Conservation (phyloP, 2,329 filamentous ascomycete genomes). For the Pseudomassariella vexata region DNA sequence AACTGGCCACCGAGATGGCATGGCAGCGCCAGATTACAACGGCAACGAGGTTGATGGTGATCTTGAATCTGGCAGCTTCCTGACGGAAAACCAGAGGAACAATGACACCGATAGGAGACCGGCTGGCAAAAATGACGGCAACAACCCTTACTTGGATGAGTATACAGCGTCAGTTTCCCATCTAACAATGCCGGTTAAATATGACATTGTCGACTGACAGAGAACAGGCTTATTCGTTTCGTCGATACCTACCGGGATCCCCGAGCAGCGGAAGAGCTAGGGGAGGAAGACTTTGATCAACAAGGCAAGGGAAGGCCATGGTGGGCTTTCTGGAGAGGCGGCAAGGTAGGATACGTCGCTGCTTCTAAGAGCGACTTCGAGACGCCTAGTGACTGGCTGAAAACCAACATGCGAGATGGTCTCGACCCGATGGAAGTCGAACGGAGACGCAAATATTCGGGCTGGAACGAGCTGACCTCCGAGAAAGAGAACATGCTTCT, state of each 20-base stretch:
- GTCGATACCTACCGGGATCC: constrained; percentile 32
- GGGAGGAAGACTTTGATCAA: constrained; percentile 21
- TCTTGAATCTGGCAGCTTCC: constrained; percentile 23
- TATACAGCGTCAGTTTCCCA: constrained; percentile 22
- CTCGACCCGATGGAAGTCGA: constrained; percentile 55
- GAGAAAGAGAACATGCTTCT: constrained; percentile 73
- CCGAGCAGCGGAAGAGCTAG: constrained; percentile 18
- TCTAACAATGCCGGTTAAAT: not conserved
- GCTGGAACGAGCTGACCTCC: constrained; percentile 66
- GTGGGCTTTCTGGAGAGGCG: constrained; percentile 31
- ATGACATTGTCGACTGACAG: constrained; percentile 6
- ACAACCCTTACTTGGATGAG: constrained; percentile 27
- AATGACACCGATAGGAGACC: constrained; percentile 12
- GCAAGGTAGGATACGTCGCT: constrained; percentile 16
- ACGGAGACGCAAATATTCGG: constrained; percentile 56
- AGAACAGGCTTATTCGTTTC: constrained; percentile 22
- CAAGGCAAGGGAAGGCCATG: constrained; percentile 21
- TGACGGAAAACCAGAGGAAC: constrained; percentile 20
- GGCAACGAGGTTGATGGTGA: constrained; percentile 17
- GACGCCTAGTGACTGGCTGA: constrained; percentile 63
- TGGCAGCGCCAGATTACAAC: constrained; percentile 15
- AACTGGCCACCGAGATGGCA: constrained; percentile 15
- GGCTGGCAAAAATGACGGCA: constrained; percentile 16
- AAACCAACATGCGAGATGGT: constrained; percentile 62
- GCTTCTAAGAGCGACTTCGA: constrained; percentile 27